phyloP scores from a whole-genome alignment of 1,139 yeast genomes.

The Geotrichum candidum region DNA sequence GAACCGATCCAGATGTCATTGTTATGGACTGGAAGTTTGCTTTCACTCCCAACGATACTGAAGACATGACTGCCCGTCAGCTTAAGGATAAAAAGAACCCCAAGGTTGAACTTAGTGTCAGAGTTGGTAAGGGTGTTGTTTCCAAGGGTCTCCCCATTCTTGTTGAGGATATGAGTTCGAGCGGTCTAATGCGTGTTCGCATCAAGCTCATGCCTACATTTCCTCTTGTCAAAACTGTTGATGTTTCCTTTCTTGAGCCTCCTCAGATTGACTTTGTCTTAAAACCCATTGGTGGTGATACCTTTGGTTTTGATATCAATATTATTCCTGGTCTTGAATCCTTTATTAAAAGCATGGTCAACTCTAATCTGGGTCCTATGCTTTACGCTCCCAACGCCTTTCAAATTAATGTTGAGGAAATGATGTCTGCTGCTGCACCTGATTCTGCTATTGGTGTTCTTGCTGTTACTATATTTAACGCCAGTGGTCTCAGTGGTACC shows the following conservation, averaged over 20 bases:
- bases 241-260: slow-evolving; percentile 73
- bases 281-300: slow-evolving; percentile 36
- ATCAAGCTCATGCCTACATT: slow-evolving; percentile 81
- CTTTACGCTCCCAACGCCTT: slow-evolving; percentile 82
- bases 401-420: slow-evolving; percentile 85
- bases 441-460: slow-evolving; percentile 84
- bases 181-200: slow-evolving; percentile 68
- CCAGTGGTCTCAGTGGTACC: slow-evolving; percentile 61
- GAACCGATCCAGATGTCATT: slow-evolving; percentile 82
- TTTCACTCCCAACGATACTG: slow-evolving; percentile 79
- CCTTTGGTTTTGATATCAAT: slow-evolving; percentile 78
- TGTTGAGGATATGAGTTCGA: slow-evolving; percentile 50
- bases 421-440: slow-evolving; percentile 74
- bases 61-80: slow-evolving; percentile 80
- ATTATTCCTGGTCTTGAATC: slow-evolving; percentile 80
- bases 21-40: slow-evolving; percentile 93
- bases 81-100: slow-evolving; percentile 78
- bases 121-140: slow-evolving; percentile 40
- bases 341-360: slow-evolving; percentile 75
- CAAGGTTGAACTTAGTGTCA: slow-evolving; percentile 44
- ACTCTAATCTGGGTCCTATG: slow-evolving; percentile 82
- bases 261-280: slow-evolving; percentile 81
- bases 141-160: slow-evolving; percentile 39
- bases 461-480: slow-evolving; percentile 60
- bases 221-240: slow-evolving; percentile 89